Percentiles rank a stretch among this genome's conserved stretches.
These are phyloP conservation scores for Capsicum rhomboideum DNA, from an alignment of 257 asterid genomes.

Conservation along the genomic window DNA sequence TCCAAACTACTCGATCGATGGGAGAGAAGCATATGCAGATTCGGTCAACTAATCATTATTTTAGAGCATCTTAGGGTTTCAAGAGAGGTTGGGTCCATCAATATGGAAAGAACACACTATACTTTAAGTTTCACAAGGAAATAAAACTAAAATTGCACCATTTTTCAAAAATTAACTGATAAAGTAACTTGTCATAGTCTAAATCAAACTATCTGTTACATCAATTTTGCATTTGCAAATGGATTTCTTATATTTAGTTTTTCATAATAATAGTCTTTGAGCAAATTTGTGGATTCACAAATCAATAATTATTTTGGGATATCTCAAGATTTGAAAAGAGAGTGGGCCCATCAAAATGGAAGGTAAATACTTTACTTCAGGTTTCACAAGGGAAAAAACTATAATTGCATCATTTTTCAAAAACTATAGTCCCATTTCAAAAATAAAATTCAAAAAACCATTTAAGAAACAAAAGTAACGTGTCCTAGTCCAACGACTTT, in stretches of 20 bases:
- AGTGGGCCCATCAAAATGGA: not conserved
- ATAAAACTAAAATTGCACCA: not conserved
- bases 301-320: not conserved
- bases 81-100: not conserved
- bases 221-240: not conserved
- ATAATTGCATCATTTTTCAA: not conserved
- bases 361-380: not conserved
- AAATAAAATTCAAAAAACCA: not conserved
- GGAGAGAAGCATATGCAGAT: not conserved
- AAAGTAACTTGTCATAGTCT: not conserved
- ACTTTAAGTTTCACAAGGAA: not conserved
- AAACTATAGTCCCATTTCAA: not conserved
- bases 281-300: not conserved
- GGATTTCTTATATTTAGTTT: not conserved
- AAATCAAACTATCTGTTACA: not conserved
- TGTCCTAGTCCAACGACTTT: not conserved
- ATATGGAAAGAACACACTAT: not conserved
- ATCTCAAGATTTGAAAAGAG: not conserved
- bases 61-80: not conserved
- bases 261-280: not conserved
- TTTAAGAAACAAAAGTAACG: not conserved
- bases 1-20: not conserved
- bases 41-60: not conserved
- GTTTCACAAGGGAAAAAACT: not conserved
- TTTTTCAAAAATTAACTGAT: not conserved